phyloP scores from a whole-genome alignment of 2,329 filamentous ascomycete genomes.

The Verruconis gallopava region DNA sequence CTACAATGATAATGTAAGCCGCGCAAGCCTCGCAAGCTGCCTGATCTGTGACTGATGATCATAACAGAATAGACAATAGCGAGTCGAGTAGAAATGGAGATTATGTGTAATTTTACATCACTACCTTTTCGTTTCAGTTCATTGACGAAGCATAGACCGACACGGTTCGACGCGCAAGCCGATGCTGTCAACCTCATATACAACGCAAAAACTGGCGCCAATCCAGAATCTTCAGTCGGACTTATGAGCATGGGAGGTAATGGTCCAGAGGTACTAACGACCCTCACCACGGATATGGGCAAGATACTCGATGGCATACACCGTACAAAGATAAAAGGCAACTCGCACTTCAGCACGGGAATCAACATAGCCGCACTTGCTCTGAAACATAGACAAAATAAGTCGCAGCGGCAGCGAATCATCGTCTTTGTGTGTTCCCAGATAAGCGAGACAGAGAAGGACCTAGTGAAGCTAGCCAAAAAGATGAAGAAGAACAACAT shows the following conservation, averaged over 20 bases:
- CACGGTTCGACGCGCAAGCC: conserved; percentile 89
- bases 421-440: conserved; percentile 94
- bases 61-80: conserved; percentile 78
- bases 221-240: conserved; percentile 93
- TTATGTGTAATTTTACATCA: conserved; percentile 41
- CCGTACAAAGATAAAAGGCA: conserved; percentile 86
- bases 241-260: conserved; percentile 98
- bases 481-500: conserved; percentile 99
- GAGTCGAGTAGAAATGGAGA: conserved; percentile 97
- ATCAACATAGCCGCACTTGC: conserved; percentile 92
- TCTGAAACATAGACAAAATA: conserved; percentile 95
- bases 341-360: conserved; percentile 76
- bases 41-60: conserved; percentile 14
- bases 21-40: conserved; percentile 14
- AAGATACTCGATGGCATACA: conserved; percentile 88
- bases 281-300: conserved; percentile 89
- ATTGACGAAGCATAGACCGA: conserved; percentile 50
- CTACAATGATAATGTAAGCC: conserved; percentile 84
- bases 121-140: conserved; percentile 8
- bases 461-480: conserved; percentile 77
- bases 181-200: conserved; percentile 94
- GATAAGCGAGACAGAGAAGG: conserved; percentile 78
- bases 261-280: conserved; percentile 93
- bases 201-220: conserved; percentile 85
- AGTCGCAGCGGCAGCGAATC: conserved; percentile 90